Evolutionary conservation across 768 basidiomycete genomes (phyloP).

Genomic region (Suillus subaureus): DNA sequence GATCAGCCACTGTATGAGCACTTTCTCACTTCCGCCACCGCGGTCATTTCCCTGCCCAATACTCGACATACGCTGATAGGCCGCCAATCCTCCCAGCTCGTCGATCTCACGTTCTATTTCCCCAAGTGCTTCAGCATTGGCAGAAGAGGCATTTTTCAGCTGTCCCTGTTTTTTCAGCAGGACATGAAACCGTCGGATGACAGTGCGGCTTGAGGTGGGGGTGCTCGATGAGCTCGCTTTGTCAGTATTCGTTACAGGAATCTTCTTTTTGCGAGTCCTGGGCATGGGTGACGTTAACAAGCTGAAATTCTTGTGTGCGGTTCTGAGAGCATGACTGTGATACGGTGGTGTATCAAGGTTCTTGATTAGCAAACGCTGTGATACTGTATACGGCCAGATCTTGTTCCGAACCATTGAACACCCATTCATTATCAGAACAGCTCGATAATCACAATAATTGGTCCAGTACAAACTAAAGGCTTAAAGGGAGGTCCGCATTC

Average conservation of each 20-base stretch:
- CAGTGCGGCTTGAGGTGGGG: slow-evolving; percentile 62
- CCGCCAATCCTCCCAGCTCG: slow-evolving; percentile 73
- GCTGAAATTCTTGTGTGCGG: not conserved
- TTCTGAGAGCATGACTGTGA: not conserved
- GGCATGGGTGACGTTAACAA: slow-evolving; percentile 34
- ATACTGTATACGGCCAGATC: too few species aligned
- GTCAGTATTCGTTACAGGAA: slow-evolving; percentile 40
- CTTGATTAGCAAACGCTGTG: not conserved
- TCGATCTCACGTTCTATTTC: slow-evolving; percentile 66
- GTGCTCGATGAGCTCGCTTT: slow-evolving; percentile 45
- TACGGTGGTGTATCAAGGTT: not conserved
- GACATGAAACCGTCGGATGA: slow-evolving; percentile 82
- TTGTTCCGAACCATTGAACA: not conserved
- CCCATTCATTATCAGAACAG: not conserved
- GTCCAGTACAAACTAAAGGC: not conserved
- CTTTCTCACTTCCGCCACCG: slow-evolving; percentile 87
- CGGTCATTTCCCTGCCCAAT: slow-evolving; percentile 80
- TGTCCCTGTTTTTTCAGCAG: slow-evolving; percentile 70
- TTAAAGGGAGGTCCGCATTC: not conserved
- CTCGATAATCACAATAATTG: not conserved
- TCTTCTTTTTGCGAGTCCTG: slow-evolving; percentile 46
- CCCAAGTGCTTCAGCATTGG: slow-evolving; percentile 38
- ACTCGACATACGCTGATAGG: slow-evolving; percentile 82
- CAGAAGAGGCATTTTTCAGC: slow-evolving; percentile 35
- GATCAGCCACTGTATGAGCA: slow-evolving; percentile 76